Evolutionary conservation across 2,329 filamentous ascomycete genomes (phyloP).

Genomic region (Dactylellina parvicollis): DNA sequence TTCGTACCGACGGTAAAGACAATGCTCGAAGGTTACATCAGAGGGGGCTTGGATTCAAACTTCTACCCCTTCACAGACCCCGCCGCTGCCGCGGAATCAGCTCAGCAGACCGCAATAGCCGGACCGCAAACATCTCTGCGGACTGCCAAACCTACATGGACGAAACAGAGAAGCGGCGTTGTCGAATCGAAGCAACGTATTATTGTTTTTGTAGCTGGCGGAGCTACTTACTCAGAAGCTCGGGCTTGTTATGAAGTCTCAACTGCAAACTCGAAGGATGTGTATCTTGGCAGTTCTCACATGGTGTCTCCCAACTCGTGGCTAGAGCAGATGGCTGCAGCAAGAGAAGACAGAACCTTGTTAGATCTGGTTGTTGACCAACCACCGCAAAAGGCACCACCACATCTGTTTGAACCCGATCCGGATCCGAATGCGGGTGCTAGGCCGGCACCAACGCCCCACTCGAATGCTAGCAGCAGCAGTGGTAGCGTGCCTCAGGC

Average conservation of each 20-base stretch:
- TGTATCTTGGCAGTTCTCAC: conserved; percentile 89
- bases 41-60: conserved; percentile 73
- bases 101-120: conserved; percentile 65
- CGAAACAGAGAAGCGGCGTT: conserved; percentile 77
- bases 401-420: conserved; percentile 82
- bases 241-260: conserved; percentile 89
- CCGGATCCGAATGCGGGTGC: conserved; percentile 67
- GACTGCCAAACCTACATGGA: conserved; percentile 94
- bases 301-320: conserved; percentile 90
- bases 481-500: conserved; percentile 54
- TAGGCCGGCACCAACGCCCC: conserved; percentile 60
- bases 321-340: conserved; percentile 80
- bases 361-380: conserved; percentile 81
- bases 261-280: conserved; percentile 75
- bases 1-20: conserved; percentile 83
- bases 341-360: conserved; percentile 77
- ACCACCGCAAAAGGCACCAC: conserved; percentile 71
- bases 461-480: conserved; percentile 53
- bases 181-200: conserved; percentile 87
- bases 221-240: conserved; percentile 91
- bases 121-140: conserved; percentile 79
- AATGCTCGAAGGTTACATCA: conserved; percentile 79
- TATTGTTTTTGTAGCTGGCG: conserved; percentile 93
- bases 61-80: conserved; percentile 79
- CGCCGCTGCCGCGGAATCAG: conserved; percentile 71